phyloP scores from a whole-genome alignment of 2,329 filamentous ascomycete genomes.

The Cladosporium halotolerans region DNA sequence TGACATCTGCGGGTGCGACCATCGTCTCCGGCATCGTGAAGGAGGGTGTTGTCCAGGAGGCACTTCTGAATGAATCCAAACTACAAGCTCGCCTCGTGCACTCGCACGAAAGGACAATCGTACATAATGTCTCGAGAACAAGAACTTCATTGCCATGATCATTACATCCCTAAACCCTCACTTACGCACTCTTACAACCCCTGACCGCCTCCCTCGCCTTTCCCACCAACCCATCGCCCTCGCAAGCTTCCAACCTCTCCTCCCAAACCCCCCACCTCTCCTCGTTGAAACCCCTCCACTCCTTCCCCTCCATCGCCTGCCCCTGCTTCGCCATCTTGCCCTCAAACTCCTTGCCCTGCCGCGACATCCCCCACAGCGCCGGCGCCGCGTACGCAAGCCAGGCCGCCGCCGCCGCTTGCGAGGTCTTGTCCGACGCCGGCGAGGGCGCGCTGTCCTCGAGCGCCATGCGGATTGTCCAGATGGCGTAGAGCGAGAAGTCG shows the following conservation, averaged over 20 bases:
- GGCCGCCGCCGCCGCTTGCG: constrained; percentile 22
- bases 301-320: constrained; percentile 17
- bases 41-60: too few species aligned
- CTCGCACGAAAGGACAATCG: too few species aligned
- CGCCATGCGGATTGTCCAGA: constrained; percentile 27
- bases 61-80: too few species aligned
- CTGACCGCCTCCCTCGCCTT: constrained; percentile 1
- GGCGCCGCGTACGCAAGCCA: constrained; percentile 27
- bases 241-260: background rate
- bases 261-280: constrained; percentile 26
- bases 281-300: constrained; percentile 24
- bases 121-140: too few species aligned
- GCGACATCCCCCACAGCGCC: constrained; percentile 18
- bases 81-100: too few species aligned
- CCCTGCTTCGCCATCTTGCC: constrained; percentile 26
- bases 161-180: background rate
- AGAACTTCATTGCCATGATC: too few species aligned
- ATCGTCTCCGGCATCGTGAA: too few species aligned
- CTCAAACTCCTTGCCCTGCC: constrained; percentile 24
- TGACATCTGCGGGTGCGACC: too few species aligned
- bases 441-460: constrained; percentile 20
- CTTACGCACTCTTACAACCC: background rate
- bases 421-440: constrained; percentile 15
- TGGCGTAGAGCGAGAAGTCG: constrained; percentile 25
- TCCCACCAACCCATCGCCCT: constrained; percentile 5